These are phyloP conservation scores for Soucietia sequanensis DNA, from an alignment of 805 yeast species.

Conservation along the genomic window DNA sequence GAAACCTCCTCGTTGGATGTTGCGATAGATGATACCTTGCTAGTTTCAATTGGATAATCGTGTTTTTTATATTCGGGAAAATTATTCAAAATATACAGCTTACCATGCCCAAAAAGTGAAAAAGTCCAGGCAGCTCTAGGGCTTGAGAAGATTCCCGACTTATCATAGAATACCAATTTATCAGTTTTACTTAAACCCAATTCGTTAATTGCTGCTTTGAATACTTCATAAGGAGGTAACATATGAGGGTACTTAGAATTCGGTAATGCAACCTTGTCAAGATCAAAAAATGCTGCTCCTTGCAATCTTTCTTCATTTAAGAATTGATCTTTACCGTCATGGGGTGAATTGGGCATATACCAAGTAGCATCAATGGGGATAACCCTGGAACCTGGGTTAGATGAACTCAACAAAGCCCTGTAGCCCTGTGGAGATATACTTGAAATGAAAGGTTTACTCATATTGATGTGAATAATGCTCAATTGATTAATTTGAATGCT, in stretches of 20 bases:
- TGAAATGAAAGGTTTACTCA: background rate
- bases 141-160: slow-evolving; percentile 77
- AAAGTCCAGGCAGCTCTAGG: slow-evolving; percentile 95
- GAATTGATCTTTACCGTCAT: slow-evolving; percentile 59
- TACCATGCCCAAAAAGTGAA: slow-evolving; percentile 71
- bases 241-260: slow-evolving; percentile 80
- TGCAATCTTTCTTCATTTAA: slow-evolving; percentile 54
- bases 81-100: slow-evolving; percentile 70
- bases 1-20: slow-evolving; percentile 14
- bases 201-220: slow-evolving; percentile 50
- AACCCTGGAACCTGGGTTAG: slow-evolving; percentile 17
- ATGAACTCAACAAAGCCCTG: slow-evolving; percentile 6
- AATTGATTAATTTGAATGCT: no score
- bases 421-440: slow-evolving; percentile 6
- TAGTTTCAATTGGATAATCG: slow-evolving; percentile 47
- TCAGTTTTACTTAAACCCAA: slow-evolving; percentile 60
- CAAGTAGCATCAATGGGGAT: slow-evolving; percentile 86
- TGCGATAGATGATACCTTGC: slow-evolving; percentile 18
- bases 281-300: slow-evolving; percentile 71
- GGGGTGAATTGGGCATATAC: slow-evolving; percentile 79
- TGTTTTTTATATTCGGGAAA: slow-evolving; percentile 50
- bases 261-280: slow-evolving; percentile 64
- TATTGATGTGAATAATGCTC: no score
- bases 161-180: slow-evolving; percentile 77
- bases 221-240: slow-evolving; percentile 66